These are phyloP conservation scores for Wickerhamomyces pijperi DNA, from an alignment of 805 yeast species.

Conservation along the genomic window DNA sequence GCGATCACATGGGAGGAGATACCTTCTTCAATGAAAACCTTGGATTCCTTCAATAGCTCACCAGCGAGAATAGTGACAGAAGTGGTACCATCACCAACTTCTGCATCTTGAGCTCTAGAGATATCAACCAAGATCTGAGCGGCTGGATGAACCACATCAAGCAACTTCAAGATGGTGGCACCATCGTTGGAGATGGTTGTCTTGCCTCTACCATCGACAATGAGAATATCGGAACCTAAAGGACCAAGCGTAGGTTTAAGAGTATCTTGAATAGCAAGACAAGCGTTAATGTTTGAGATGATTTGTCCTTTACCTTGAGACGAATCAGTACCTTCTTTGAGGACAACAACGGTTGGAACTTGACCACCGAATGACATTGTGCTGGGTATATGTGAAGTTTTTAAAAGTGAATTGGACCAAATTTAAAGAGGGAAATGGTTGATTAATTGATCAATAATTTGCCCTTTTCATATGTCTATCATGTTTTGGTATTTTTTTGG, in stretches of 20 bases:
- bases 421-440: too few relatives aligned
- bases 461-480: too few relatives aligned
- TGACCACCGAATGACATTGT: slow-evolving; percentile 82
- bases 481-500: too few relatives aligned
- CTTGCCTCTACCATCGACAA: slow-evolving; percentile 72
- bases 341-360: slow-evolving; percentile 95
- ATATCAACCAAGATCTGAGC: slow-evolving; percentile 92
- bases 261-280: slow-evolving; percentile 94
- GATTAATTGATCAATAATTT: too few relatives aligned
- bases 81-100: slow-evolving; percentile 98
- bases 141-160: slow-evolving; percentile 97
- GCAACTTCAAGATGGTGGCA: slow-evolving; percentile 83
- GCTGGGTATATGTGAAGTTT: background rate
- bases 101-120: slow-evolving; percentile 93
- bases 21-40: slow-evolving; percentile 89
- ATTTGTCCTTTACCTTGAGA: slow-evolving; percentile 97
- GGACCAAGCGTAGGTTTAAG: slow-evolving; percentile 94
- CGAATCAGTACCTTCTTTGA: slow-evolving; percentile 95
- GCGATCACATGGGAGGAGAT: slow-evolving; percentile 82
- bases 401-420: background rate
- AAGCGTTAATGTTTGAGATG: slow-evolving; percentile 90
- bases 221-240: slow-evolving; percentile 87
- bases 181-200: slow-evolving; percentile 98
- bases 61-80: slow-evolving; percentile 92
- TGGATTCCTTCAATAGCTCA: slow-evolving; percentile 85